Base-by-base conservation (phyloP, 2,329 filamentous ascomycete genomes). In the Proliferodiscus dingleyae region DNA sequence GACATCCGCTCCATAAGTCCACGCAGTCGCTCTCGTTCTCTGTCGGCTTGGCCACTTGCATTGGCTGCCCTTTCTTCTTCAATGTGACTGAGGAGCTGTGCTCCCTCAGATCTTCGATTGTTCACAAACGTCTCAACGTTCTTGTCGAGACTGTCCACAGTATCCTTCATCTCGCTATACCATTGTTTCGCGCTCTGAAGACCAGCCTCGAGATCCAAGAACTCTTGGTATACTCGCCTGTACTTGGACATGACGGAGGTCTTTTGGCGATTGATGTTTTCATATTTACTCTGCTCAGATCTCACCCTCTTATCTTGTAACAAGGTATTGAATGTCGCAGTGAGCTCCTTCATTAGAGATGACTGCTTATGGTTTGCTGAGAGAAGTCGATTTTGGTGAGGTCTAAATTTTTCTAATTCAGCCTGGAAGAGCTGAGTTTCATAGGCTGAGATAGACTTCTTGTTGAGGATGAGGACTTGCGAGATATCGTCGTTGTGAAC, bases 91-190 rank as follows among this genome's bases (percentile, higher is more conserved):
- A 98, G 77, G 4, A 98, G 77, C 63, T 95, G 88, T 0, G 89
- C 88, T 3, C 93, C 93, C 70, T 98, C 93, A 1, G 87, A 85
- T 49, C 90, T 75, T 41, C 93, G 80, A 65, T 98, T 98, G 70
- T 89, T 94, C 54, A 98, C 90, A 67, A 98, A 98, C 0, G 86
- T 87, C 55, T 97, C 91, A 1, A 98, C 93, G 59, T 98, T 98
- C 75, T 95, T 93, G 59, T 89, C 82, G 32, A 96, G 71, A 62
- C 87, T 95, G 55, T 91, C 87, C 0, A 94, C 89, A 1, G 89
- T 96, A 53, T 96, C 89, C 58, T 85, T 86, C 89, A 97, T 98
- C 64, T 97, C 93, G 3, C 79, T 78, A 64, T 98, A 98, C 78
- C 95, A 98, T 43, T 83, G 83, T 67, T 93, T 90, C 5, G 94